A percentile compares a stretch with the other conserved stretches of the same genome.
Evolutionary conservation across 2,329 filamentous ascomycete species (phyloP).

Genomic region (Huntiella abstrusa): DNA sequence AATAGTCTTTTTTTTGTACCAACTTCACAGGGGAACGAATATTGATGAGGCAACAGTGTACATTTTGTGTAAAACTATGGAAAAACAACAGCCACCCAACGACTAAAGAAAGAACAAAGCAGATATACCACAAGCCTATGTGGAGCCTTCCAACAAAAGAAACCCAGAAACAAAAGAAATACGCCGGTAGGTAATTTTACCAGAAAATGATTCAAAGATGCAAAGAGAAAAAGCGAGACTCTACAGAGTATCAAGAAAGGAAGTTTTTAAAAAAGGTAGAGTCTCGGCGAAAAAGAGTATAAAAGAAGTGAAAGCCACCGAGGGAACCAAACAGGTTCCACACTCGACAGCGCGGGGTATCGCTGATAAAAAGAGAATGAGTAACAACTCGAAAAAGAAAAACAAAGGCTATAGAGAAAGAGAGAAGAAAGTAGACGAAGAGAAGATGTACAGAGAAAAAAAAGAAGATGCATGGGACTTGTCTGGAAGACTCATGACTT

Average conservation of each 20-base stretch:
- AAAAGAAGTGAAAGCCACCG: slow-evolving; percentile 15
- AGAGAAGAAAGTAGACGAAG: not conserved
- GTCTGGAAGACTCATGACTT: slow-evolving; percentile 13
- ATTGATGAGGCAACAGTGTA: too few relatives aligned
- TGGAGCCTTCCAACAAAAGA: not conserved
- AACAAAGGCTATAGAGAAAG: too few relatives aligned
- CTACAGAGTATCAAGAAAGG: not conserved
- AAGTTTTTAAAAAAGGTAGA: not conserved
- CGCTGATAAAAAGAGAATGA: slow-evolving; percentile 17
- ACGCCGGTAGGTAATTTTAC: too few relatives aligned
- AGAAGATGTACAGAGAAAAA: not conserved
- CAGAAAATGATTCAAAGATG: too few relatives aligned
- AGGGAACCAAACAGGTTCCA: not conserved
- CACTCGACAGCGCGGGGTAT: slow-evolving; percentile 12
- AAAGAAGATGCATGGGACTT: not conserved
- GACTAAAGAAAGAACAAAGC: not conserved
- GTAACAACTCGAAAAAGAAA: slow-evolving; percentile 11
- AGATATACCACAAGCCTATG: not conserved
- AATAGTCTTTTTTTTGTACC: not conserved
- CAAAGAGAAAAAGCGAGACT: too few relatives aligned
- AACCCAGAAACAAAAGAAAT: not conserved
- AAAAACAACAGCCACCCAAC: too few relatives aligned
- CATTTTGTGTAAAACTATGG: too few relatives aligned
- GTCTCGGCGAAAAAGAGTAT: not conserved
- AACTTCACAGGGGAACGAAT: too few relatives aligned